Percentiles rank a stretch among this genome's conserved stretches.
Conservation (phyloP, 768 basidiomycete species). For the Panaeolus cyanescens region DNA sequence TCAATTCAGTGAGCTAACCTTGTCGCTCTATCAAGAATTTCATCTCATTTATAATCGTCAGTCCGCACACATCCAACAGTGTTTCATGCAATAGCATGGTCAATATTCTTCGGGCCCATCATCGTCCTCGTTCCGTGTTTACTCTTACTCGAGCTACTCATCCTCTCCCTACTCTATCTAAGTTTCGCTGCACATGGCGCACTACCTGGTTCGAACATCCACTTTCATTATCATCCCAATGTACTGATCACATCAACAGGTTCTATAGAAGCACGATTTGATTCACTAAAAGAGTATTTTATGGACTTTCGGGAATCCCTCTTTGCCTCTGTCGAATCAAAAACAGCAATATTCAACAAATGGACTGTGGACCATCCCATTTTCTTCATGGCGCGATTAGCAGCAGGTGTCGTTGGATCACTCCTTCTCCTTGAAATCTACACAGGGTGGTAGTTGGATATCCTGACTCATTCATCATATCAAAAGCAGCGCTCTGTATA, state of each 20-base stretch:
- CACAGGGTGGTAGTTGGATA: conserved; percentile 22
- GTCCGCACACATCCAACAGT: conserved; percentile 31
- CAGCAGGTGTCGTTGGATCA: conserved; percentile 28
- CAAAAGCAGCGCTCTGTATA: too few relatives aligned
- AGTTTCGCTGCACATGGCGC: conserved; percentile 39
- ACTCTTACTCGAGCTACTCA: conserved; percentile 32
- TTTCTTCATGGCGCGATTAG: conserved; percentile 33
- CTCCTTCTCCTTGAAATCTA: conserved; percentile 32
- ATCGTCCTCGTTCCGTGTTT: conserved; percentile 36
- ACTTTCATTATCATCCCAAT: not conserved
- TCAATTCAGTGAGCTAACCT: not conserved
- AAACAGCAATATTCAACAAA: conserved; percentile 37
- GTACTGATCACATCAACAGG: conserved; percentile 16
- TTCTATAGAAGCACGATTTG: conserved; percentile 31
- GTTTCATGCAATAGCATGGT: conserved; percentile 35
- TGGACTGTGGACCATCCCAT: conserved; percentile 36
- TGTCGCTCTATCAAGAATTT: not conserved
- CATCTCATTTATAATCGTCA: not conserved
- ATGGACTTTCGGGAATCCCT: conserved; percentile 36
- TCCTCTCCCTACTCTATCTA: conserved; percentile 33
- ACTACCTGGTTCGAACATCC: conserved; percentile 24
- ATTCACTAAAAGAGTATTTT: conserved; percentile 30
- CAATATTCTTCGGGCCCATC: conserved; percentile 46
- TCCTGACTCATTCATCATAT: too few relatives aligned
- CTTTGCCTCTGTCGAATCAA: conserved; percentile 37